Percentiles rank a stretch among this genome's conserved stretches.
phyloP scores from a whole-genome alignment of 179 eudicot species.

The Silene vulgaris region DNA sequence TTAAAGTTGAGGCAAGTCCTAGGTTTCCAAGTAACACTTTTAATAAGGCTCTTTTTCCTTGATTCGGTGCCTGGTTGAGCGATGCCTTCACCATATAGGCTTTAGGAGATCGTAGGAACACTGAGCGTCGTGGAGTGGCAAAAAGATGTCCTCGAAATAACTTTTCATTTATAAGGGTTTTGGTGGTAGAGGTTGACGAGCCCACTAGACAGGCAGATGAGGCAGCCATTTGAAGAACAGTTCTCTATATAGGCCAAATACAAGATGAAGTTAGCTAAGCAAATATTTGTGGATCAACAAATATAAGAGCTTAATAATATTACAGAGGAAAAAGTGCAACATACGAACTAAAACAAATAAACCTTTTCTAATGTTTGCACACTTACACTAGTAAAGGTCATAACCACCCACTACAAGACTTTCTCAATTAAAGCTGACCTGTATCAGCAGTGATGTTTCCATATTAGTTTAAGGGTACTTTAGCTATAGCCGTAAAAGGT shows the following conservation, averaged over 20 bases:
- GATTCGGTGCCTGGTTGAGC: conserved; percentile 37
- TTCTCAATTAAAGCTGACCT: no score
- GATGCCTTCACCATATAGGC: conserved; percentile 48
- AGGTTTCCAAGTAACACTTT: conserved; percentile 71
- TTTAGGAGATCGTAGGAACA: conserved; percentile 36
- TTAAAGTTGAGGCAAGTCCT: conserved; percentile 53
- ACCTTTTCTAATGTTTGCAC: background rate
- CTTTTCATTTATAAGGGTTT: conserved; percentile 39
- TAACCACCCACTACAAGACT: no score
- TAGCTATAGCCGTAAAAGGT: background rate
- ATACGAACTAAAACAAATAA: background rate
- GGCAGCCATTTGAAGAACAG: conserved; percentile 54
- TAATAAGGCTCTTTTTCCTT: conserved; percentile 73
- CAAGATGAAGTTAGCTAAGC: conserved; percentile 16
- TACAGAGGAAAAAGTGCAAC: conserved; percentile 1
- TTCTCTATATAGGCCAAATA: background rate
- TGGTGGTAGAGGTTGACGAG: conserved; percentile 39
- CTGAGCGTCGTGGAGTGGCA: conserved; percentile 37
- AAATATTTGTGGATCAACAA: background rate
- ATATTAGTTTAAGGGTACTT: no score
- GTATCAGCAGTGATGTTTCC: no score
- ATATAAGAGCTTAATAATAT: conserved; percentile 1
- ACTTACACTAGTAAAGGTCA: background rate
- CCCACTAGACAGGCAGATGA: conserved; percentile 73
- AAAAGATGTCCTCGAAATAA: conserved; percentile 35